Evolutionary conservation across 345 rosid genomes (phyloP).

Genomic region (Hibiscus tridactylites): DNA sequence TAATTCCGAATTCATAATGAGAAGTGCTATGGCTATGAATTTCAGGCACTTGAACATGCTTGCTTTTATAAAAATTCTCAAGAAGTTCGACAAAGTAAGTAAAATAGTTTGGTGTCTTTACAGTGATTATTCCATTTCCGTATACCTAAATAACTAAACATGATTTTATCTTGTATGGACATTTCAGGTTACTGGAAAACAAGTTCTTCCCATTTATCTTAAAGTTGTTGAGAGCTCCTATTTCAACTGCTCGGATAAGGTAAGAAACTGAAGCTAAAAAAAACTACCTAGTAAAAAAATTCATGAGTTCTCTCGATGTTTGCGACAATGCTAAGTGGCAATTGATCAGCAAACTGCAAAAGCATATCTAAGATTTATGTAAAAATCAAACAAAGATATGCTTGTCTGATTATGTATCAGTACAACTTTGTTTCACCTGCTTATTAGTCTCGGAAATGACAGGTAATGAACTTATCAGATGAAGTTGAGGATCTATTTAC

Average conservation of each 20-base stretch:
- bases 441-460: slow-evolving; percentile 36
- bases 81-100: slow-evolving; percentile 87
- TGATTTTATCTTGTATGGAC: not conserved
- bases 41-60: slow-evolving; percentile 75
- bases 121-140: not conserved
- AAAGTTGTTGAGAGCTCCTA: slow-evolving; percentile 93
- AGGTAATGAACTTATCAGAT: slow-evolving; percentile 76
- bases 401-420: slow-evolving; percentile 17
- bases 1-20: too few species aligned
- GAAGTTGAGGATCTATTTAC: slow-evolving; percentile 83
- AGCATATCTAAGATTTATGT: slow-evolving; percentile 3
- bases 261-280: slow-evolving; percentile 18
- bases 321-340: slow-evolving; percentile 40
- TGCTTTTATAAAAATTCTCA: slow-evolving; percentile 91
- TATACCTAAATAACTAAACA: not conserved
- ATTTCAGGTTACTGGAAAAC: slow-evolving; percentile 72
- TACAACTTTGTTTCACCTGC: slow-evolving; percentile 9
- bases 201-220: slow-evolving; percentile 82
- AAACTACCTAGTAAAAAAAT: too few species aligned
- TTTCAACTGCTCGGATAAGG: slow-evolving; percentile 92
- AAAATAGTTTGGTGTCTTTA: not conserved
- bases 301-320: slow-evolving; percentile 14
- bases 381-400: slow-evolving; percentile 21
- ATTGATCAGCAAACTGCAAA: slow-evolving; percentile 20
- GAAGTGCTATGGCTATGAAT: too few species aligned